These are phyloP conservation scores for Closterium sp. DNA, from an alignment of 139 green algal genomes.

Conservation along the genomic window DNA sequence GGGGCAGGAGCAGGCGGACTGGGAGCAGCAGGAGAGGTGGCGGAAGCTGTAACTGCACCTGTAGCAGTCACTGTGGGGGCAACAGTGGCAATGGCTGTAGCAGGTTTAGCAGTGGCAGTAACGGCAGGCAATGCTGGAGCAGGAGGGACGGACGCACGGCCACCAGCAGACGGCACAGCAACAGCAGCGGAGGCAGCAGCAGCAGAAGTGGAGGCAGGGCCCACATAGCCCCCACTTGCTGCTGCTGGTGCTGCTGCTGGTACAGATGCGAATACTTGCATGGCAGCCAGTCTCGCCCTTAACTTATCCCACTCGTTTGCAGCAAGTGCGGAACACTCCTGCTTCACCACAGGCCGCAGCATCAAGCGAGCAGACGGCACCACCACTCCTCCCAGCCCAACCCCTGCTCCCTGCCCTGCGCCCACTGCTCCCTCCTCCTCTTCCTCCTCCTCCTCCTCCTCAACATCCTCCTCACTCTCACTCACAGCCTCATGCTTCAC, in stretches of 20 bases:
- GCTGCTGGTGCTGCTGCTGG: neutral
- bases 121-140: no score
- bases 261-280: neutral
- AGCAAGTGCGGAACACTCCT: neutral
- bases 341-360: neutral
- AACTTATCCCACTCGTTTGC: neutral
- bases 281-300: neutral
- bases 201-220: neutral
- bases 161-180: no score
- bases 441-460: neutral
- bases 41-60: no score
- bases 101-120: neutral
- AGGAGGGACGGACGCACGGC: no score
- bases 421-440: neutral
- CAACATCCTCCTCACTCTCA: neutral
- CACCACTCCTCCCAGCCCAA: neutral
- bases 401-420: neutral
- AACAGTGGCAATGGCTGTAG: neutral
- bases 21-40: neutral
- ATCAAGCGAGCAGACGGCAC: neutral
- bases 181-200: no score
- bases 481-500: neutral
- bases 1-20: neutral
- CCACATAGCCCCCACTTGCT: neutral
- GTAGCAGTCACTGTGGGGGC: no score